Evolutionary conservation across 2,329 filamentous ascomycete genomes (phyloP).

Genomic region (Zalaria obscura): DNA sequence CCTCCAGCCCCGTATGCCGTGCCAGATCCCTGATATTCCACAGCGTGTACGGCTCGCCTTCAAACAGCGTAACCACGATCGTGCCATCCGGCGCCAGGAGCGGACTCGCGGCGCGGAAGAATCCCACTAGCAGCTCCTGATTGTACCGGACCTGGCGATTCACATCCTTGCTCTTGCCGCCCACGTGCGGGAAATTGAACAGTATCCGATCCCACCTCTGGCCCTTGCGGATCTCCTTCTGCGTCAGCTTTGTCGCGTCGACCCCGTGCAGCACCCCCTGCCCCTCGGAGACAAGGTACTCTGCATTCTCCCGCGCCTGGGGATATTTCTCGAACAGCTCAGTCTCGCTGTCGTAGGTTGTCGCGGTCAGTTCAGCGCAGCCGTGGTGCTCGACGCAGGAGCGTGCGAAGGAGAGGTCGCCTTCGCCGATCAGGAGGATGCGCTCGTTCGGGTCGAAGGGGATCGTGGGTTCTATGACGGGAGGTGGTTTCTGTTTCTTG

Average conservation of each 20-base stretch:
- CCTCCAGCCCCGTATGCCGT: conserved; percentile 58
- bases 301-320: conserved; percentile 46
- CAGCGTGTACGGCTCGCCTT: conserved; percentile 83
- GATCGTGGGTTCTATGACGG: conserved; percentile 34
- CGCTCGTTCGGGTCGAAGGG: conserved; percentile 52
- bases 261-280: conserved; percentile 44
- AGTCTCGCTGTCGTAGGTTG: conserved; percentile 46
- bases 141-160: conserved; percentile 91
- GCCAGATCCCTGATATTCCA: conserved; percentile 90
- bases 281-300: conserved; percentile 33
- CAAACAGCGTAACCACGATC: conserved; percentile 78
- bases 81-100: conserved; percentile 41
- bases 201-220: conserved; percentile 59
- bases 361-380: conserved; percentile 54
- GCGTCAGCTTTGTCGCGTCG: conserved; percentile 49
- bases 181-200: conserved; percentile 97
- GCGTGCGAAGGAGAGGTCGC: conserved; percentile 63
- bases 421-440: conserved; percentile 68
- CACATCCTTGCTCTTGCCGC: conserved; percentile 81
- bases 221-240: conserved; percentile 29
- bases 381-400: conserved; percentile 52
- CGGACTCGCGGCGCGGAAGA: conserved; percentile 43
- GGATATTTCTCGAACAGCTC: conserved; percentile 55
- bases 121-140: conserved; percentile 60
- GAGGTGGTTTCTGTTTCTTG: conserved; percentile 4